Base-by-base conservation (phyloP, 2,329 filamentous ascomycete species). In the Didymella exigua region DNA sequence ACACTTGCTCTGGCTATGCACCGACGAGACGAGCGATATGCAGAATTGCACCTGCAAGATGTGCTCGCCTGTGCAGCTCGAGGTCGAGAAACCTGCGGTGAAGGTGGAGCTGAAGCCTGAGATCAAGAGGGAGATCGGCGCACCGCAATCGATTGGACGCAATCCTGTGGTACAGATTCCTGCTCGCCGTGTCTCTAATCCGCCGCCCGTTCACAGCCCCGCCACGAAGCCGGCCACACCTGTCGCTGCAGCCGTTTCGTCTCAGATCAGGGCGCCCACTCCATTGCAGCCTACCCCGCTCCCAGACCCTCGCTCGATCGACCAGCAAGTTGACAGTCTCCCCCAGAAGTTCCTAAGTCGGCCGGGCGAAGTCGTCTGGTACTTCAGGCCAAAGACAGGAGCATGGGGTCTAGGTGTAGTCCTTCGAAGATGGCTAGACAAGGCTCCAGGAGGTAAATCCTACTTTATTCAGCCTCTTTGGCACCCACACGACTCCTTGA, bases 1-100 rank as follows among this genome's bases (percentile, higher is more conserved):
- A 2, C 84, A 86, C 66, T 71, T 86, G 3, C 68, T 85, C 1
- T 85, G 84, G 82, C 78, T 86, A 2, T 75, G 73, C 41, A 81
- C 79, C 18, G 84, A 86, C 59, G 76, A 79, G 55, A 76, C 73
- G 30, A 80, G 78, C 37, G 81, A 86, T 59, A 75, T 75, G 41
- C 75, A 79, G 56, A 85, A 86, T 61, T 86, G 83, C 71, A 75
- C 76, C 16, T 86, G 83, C 75, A 83, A 83, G 67, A 74, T 84
- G 45, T 86, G 83, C 70, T 81, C 77, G 13, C 82, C 83, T 2
- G 78, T 82, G 57, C 81, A 82, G 54, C 63, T 79, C 5, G 77
- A 84, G 33, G 73, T 70, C 24, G 70, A 77, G 46, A 72, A 76
- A 47, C 70, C 67, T 30, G 54, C 58, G 9, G 52, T 53, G 27